phyloP scores from a whole-genome alignment of 2,329 filamentous ascomycete species.

The Penicillium sp. region DNA sequence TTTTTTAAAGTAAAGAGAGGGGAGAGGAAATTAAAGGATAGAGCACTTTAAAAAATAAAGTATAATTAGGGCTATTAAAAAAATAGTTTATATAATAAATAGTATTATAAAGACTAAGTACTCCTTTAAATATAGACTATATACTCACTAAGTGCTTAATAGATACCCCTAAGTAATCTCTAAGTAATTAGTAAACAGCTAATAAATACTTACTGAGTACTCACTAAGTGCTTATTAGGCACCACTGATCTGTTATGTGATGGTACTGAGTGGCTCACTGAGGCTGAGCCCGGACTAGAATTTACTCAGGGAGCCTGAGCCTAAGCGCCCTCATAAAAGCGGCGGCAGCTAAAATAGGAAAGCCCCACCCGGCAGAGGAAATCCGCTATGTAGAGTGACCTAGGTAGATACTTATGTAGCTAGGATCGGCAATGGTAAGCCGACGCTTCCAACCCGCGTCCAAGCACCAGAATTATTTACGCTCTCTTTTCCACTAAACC shows the following conservation, averaged over 20 bases:
- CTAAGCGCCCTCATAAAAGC: constrained; percentile 17
- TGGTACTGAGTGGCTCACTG: constrained; percentile 8
- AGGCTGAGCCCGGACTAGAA: constrained; percentile 13
- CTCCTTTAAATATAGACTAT: constrained; percentile 11
- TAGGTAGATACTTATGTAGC: no score
- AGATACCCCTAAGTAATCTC: constrained; percentile 12
- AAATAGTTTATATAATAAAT: constrained; percentile 6
- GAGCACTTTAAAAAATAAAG: constrained; percentile 6
- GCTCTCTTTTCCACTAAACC: no score
- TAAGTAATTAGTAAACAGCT: constrained; percentile 11
- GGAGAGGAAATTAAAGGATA: constrained; percentile 1
- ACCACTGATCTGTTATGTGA: constrained; percentile 9
- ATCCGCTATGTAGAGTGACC: constrained; percentile 10
- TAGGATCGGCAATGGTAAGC: no score
- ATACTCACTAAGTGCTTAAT: constrained; percentile 13
- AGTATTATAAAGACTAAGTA: constrained; percentile 9
- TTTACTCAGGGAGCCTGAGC: constrained; percentile 15
- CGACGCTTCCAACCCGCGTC: no score
- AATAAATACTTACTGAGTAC: constrained; percentile 10
- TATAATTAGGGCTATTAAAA: constrained; percentile 12
- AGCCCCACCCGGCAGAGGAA: constrained; percentile 13
- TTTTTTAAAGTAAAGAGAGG: constrained; percentile 1
- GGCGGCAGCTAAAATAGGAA: constrained; percentile 14
- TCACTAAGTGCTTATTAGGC: constrained; percentile 7
- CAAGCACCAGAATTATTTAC: no score